phyloP scores from a whole-genome alignment of 129 eudicot genomes.

The Helianthus annuus region DNA sequence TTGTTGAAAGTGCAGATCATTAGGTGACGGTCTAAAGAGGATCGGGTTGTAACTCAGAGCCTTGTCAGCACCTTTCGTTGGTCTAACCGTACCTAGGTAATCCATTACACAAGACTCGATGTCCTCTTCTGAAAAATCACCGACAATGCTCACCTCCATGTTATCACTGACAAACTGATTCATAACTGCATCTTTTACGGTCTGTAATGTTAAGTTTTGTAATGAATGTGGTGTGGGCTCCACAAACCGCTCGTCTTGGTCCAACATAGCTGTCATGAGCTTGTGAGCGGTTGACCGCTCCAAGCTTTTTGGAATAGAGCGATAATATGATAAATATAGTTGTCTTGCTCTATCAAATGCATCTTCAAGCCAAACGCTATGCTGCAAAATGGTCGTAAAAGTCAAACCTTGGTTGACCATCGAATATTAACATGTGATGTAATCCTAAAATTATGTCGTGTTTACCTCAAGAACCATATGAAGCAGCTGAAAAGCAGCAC shows the following conservation, averaged over 20 bases:
- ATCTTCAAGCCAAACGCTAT: slow-evolving; percentile 99
- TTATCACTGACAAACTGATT: slow-evolving; percentile 82
- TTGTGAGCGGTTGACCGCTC: slow-evolving; percentile 99
- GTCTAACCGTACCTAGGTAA: slow-evolving; percentile 82
- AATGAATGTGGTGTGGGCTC: slow-evolving; percentile 95
- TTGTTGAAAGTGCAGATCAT: slow-evolving; percentile 77
- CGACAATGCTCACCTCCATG: slow-evolving; percentile 99
- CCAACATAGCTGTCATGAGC: slow-evolving; percentile 91
- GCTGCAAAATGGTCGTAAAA: slow-evolving; percentile 53
- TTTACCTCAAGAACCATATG: slow-evolving; percentile 99
- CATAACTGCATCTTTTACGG: slow-evolving; percentile 95
- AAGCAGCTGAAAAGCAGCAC: slow-evolving; percentile 98
- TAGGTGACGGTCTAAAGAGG: slow-evolving; percentile 60
- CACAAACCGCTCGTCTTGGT: slow-evolving; percentile 98
- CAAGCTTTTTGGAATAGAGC: slow-evolving; percentile 96
- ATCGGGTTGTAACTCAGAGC: slow-evolving; percentile 65
- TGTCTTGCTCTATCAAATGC: slow-evolving; percentile 99
- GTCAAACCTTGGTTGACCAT: slow-evolving; percentile 17
- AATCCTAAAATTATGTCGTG: not conserved
- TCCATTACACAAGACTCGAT: slow-evolving; percentile 92
- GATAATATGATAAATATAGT: slow-evolving; percentile 87
- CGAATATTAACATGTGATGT: not conserved
- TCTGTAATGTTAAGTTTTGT: slow-evolving; percentile 68
- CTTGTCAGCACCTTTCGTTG: slow-evolving; percentile 55
- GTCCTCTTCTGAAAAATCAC: slow-evolving; percentile 91